These are phyloP conservation scores for Neopestalotiopsis sp. DNA, from an alignment of 2,329 filamentous ascomycete genomes.

Conservation along the genomic window DNA sequence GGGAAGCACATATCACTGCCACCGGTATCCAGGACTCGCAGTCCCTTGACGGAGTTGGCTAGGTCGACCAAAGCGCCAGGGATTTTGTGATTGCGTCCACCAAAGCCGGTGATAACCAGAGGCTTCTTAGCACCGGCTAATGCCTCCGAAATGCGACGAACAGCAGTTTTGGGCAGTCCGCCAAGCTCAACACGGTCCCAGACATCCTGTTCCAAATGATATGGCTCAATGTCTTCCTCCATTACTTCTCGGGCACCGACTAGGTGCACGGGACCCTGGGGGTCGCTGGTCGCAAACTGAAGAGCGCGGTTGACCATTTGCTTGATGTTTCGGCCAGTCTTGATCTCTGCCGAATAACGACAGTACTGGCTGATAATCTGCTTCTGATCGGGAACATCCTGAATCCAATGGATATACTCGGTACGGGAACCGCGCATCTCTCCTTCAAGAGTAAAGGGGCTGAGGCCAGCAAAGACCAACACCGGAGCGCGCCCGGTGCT, in stretches of 20 bases:
- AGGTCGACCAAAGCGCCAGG: conserved; percentile 69
- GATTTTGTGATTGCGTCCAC: conserved; percentile 69
- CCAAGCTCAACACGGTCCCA: conserved; percentile 77
- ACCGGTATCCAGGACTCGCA: conserved; percentile 77
- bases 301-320: conserved; percentile 87
- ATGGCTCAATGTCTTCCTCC: conserved; percentile 82
- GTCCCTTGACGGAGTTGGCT: conserved; percentile 69
- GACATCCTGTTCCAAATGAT: conserved; percentile 68
- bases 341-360: conserved; percentile 81
- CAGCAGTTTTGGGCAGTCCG: conserved; percentile 57
- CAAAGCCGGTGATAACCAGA: conserved; percentile 73
- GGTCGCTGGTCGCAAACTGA: conserved; percentile 79
- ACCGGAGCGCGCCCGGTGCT: conserved; percentile 77
- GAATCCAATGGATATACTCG: conserved; percentile 88
- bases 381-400: conserved; percentile 83
- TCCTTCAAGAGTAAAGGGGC: conserved; percentile 78
- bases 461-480: conserved; percentile 79
- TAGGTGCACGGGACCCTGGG: conserved; percentile 81
- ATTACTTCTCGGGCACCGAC: conserved; percentile 81
- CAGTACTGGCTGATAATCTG: conserved; percentile 86
- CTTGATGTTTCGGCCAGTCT: conserved; percentile 84
- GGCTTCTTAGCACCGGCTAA: conserved; percentile 70
- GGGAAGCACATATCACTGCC: conserved; percentile 86
- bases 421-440: conserved; percentile 79
- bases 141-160: conserved; percentile 65